Evolutionary conservation across 1,284 basidiomycete genomes (phyloP), one percentile per base, ranked within the genome.

Genomic region (Puccinia coronata): DNA sequence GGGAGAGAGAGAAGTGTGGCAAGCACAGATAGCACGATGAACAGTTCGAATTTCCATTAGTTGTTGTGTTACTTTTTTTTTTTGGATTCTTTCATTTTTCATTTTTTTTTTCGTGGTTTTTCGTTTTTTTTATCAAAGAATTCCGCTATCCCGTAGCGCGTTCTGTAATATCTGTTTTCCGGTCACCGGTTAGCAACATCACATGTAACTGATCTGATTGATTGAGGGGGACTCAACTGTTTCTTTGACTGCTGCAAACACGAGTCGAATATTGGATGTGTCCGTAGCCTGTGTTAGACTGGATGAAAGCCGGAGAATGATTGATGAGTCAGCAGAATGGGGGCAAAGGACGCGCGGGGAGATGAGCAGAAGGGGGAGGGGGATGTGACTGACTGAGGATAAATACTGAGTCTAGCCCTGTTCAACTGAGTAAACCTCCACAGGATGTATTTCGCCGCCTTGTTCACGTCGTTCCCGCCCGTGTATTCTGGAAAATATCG

Each of bases 381-480:
- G 31, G 14, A n/a, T n/a, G n/a, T n/a, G 25, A 82, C 82, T 20
- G 31, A 83, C 82, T 97, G 95, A 0, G 95, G 94, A 87, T 97
- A 97, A 18, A 97, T 92, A 82, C 92, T 93, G 82, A 97, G 86
- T 77, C 92, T 88, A 47, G 94, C 94, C 39, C 95, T 88, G 85
- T 99, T 99, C 63, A 93, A 92, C 87, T 97, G 94, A 88, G 96
- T 97, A 84, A 98, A 98, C 83, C 94, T 89, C 96, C 96, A 98
- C 31, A 99, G 88, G 82, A 98, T 97, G 85, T 96, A 99, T 86
- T 98, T 98, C 3, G 96, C 95, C 1, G 95, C 96, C 87, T 98
- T 98, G 89, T 97, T 97, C 86, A 98, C 93, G 85, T 98, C 95
- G 11, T 92, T 87, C 0, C 96, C 96, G 51, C 94, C 93, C 0